Evolutionary conservation across 169 alveolate species (phyloP), one percentile per base, ranked within the genome.

Genomic region (Plasmodium gonderi): DNA sequence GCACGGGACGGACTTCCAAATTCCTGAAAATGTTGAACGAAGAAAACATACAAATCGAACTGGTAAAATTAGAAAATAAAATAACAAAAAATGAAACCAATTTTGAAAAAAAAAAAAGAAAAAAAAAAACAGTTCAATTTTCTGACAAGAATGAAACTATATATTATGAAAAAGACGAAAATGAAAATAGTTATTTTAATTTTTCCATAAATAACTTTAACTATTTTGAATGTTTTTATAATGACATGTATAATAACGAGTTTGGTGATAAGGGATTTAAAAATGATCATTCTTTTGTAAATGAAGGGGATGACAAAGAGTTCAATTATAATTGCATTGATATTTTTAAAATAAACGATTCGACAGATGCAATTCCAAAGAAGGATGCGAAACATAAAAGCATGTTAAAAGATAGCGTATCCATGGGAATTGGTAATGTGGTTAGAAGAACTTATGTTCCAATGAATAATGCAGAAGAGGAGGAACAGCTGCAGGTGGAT

Each of bases 131-230:
- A 64, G 93, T 87, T 7, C 93, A 87, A 51, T 87, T 87, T 87
- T 87, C 93, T 54, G 90, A 87, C 42, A 74, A 87, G 14, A 87
- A 87, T 60, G 93, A 87, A 87, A 87, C 93, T 3, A 75, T 87
- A 76, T 87, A 87, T 87, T 87, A 87, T 60, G 93, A 87, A 45
- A 87, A 87, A 20, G 93, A 87, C 79, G 93, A 87, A 87, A 87
- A 42, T 76, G 93, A 87, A 87, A 74, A 87, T 36, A 87, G 68
- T 45, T 87, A 87, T 76, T 87, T 87, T 78, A 77, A 77, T 60
- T 54, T 87, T 74, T n/a, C 93, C 11, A 12, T 87, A 38, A 87
- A 87, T 33, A 87, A 87, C 17, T 87, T 76, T 87, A 87, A 87
- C 68, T 87, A 87, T 64, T 74, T 87, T 76, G 93, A 87, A 76